Base-by-base conservation (phyloP, 331 rosid species). In the Arachis monticola region DNA sequence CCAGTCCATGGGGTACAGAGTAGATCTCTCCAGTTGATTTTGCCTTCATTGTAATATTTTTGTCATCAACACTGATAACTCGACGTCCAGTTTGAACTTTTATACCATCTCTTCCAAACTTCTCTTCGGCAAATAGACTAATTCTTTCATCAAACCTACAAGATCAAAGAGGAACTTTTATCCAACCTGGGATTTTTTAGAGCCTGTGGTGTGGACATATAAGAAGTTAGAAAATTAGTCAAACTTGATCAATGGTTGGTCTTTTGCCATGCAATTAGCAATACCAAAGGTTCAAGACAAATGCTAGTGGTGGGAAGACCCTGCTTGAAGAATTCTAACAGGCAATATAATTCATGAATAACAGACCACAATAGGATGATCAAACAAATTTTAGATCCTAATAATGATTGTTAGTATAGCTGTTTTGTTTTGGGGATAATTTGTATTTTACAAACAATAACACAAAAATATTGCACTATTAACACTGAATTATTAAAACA, bases 101-200 rank as follows among this genome's bases (percentile, higher is more conserved):
- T 44, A 92, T 92, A n/a, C 96, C 97, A 72, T 92, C 96, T 83
- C 97, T 87, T 7, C 50, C 53, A 70, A 92, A 92, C 72, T 92
- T 92, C 63, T 57, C 53, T 86, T 92, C 97, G 0, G 96, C 97
- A 77, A 87, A 92, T 65, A 77, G 47, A 80, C 96, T 86, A 69
- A 92, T 89, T 88, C 97, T 87, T 79, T 85, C 90, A 84, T 92
- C 96, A 79, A 87, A 92, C 82, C 97, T 92, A 80, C 78, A 81
- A 75, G 6, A 48, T 42, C 67, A 50, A 53, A 68, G n/a, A 52
- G 0, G 13, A 46, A 60, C 45, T 58, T 80, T 66, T 51, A 45
- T 69, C 53, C 41, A 60, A 53, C 22, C 13, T 38, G 41, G 64
- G 46, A 50, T 59, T 47, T 68, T 62, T 44, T 30, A 57, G 53